Conservation (phyloP, 1,284 basidiomycete genomes). For the Polyporus tsugae region DNA sequence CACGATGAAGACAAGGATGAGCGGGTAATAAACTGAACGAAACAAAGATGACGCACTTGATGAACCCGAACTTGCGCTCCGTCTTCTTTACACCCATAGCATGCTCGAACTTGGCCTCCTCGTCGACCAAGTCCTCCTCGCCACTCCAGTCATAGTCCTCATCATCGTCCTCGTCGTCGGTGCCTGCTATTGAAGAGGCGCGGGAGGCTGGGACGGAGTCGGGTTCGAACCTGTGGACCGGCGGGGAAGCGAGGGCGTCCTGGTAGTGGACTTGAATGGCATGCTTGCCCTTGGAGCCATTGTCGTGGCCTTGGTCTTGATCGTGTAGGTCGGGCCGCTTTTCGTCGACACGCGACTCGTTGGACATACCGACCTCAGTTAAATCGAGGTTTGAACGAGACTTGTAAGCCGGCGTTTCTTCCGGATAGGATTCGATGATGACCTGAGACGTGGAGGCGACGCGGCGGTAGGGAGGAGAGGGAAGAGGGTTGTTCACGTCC, state of each 20-base stretch:
- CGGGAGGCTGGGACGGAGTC: slow-evolving; percentile 42
- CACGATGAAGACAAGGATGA: background rate
- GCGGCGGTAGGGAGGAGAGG: slow-evolving; percentile 45
- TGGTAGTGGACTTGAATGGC: slow-evolving; percentile 66
- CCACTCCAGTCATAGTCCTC: slow-evolving; percentile 74
- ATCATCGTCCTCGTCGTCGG: slow-evolving; percentile 66
- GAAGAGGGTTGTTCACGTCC: slow-evolving; percentile 38
- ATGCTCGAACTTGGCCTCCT: slow-evolving; percentile 70
- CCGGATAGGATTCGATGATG: slow-evolving; percentile 35
- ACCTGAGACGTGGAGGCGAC: slow-evolving; percentile 40
- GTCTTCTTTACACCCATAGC: slow-evolving; percentile 61
- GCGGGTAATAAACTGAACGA: background rate
- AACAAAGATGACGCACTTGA: slow-evolving; percentile 51
- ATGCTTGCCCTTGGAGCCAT: slow-evolving; percentile 38
- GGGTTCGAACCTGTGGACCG: slow-evolving; percentile 39
- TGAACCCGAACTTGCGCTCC: slow-evolving; percentile 55
- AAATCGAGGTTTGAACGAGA: slow-evolving; percentile 39
- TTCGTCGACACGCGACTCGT: slow-evolving; percentile 26
- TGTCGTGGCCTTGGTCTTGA: slow-evolving; percentile 30
- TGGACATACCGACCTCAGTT: slow-evolving; percentile 31
- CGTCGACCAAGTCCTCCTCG: slow-evolving; percentile 75
- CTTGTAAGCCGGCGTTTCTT: slow-evolving; percentile 39
- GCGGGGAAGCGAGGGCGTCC: slow-evolving; percentile 45
- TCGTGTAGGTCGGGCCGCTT: slow-evolving; percentile 17
- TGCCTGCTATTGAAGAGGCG: slow-evolving; percentile 57